Base-by-base conservation (phyloP, 257 asterid genomes). In the Lycium barbarum region DNA sequence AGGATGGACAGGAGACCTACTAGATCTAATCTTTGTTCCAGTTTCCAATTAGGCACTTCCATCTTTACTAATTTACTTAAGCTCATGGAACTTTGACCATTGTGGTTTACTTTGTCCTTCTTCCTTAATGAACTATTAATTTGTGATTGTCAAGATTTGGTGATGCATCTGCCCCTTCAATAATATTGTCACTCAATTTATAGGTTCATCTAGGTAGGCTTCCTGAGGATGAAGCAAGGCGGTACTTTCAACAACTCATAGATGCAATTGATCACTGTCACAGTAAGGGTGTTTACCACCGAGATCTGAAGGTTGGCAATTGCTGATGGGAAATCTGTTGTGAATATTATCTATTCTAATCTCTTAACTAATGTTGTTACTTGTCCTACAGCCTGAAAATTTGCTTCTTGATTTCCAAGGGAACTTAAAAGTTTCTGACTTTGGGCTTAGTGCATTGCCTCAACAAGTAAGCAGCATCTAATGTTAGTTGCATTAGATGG, bases 181-280 rank as follows among this genome's bases (percentile, higher is more conserved):
- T 67, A 47, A 80, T 86, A 43, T 72, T 22, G 43, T 87, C 49
- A 81, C 83, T 81, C 82, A 78, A 40, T 88, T 67, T 83, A 87
- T 87, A 95, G 98, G 99, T 92, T 84, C 97, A 93, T 85, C 92
- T 86, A 74, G 90, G 95, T 71, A 92, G 91, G 86, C 94, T 97
- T 85, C 83, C 95, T 76, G 99, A 95, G 85, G 88, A 88, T 73
- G 98, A 95, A 82, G 91, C 99, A 3, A 94, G 99, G 87, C 84
- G 86, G 84, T 92, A 91, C 93, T 95, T 96, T 84, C 99, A 96
- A 87, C 98, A 96, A 88, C 98, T 96, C 80, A 92, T 96, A 63
- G 99, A 96, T 88, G 97, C 94, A 87, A 94, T 95, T 88, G 89
- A 92, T 55, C 95, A 95, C 86, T 96, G 99, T 89, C 99, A 96